Base-by-base conservation (phyloP, 331 rosid species). In the Prunus yedoensis region DNA sequence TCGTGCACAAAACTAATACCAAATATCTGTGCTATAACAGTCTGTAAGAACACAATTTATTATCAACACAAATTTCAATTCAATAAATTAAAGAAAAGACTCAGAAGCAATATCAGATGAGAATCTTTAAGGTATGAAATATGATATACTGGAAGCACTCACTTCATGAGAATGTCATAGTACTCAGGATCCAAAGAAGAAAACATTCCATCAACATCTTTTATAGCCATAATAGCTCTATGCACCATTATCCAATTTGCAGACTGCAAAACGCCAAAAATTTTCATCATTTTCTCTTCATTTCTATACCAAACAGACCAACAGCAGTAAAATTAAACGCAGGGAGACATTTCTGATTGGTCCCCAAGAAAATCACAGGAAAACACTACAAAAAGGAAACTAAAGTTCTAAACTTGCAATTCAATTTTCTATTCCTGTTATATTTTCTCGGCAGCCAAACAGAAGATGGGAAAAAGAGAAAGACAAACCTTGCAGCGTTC, bases 191-290 rank as follows among this genome's bases (percentile, higher is more conserved):
- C 99, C 89, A 94, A 81, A 56, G 96, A 90, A 83, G 97, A 85
- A 67, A 94, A 96, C 93, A 94, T 83, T 35, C 91, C 99, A 80
- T 94, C 99, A 61, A 90, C 92, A 78, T 92, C 97, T 82, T 92
- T 92, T 73, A 92, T 94, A 20, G 99, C 97, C 99, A 92, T 92
- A 51, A 94, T 73, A 83, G 99, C 94, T 90, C 93, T 89, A 70
- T 94, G 99, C 79, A 92, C 99, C 57, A 80, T 97, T 73, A 94
- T 83, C 99, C 99, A 94, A 78, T 94, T 93, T 30, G 94, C 97
- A 10, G 99, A 90, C 99, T 94, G 82, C 74, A 79, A 66, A 47
- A 49, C 43, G 47, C 54, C 49, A 66, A 65, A 74, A 66, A 25
- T 41, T 17, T 74, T 74, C 57, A 64, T 82, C 25, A 78, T 53